These are phyloP conservation scores for Plasmodium yoelii DNA, from an alignment of 169 alveolate species.

Conservation along the genomic window DNA sequence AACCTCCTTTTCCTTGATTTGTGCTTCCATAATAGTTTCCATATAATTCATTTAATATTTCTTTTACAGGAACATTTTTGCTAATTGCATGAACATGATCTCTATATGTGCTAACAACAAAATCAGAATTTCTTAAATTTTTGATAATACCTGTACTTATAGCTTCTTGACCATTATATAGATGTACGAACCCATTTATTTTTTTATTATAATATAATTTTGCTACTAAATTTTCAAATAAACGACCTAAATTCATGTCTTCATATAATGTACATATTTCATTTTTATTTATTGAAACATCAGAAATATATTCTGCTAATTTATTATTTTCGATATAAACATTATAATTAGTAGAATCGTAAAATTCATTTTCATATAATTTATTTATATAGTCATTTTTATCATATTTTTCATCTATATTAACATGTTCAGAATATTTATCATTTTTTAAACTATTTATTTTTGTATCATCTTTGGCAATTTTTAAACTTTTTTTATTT, in stretches of 20 bases:
- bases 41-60: conserved; percentile 90
- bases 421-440: background rate
- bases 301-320: conserved; percentile 30
- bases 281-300: conserved; percentile 70
- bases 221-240: conserved; percentile 90
- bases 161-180: conserved; percentile 92
- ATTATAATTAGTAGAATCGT: background rate
- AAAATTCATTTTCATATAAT: background rate
- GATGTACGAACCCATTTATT: conserved; percentile 91
- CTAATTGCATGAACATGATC: conserved; percentile 91
- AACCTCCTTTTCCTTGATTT: conserved; percentile 91
- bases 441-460: background rate
- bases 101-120: conserved; percentile 90
- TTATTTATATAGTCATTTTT: background rate
- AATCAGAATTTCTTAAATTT: conserved; percentile 87
- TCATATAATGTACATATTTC: conserved; percentile 87
- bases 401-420: background rate
- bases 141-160: conserved; percentile 89
- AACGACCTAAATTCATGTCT: conserved; percentile 87
- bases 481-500: too few relatives aligned
- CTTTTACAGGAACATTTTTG: conserved; percentile 88
- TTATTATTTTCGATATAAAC: conserved; percentile 43
- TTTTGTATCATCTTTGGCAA: too few relatives aligned
- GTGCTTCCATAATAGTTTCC: conserved; percentile 90
- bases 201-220: conserved; percentile 87